Conservation (phyloP, 192 early-diverging fungal species). For the Entophlyctis helioformis region DNA sequence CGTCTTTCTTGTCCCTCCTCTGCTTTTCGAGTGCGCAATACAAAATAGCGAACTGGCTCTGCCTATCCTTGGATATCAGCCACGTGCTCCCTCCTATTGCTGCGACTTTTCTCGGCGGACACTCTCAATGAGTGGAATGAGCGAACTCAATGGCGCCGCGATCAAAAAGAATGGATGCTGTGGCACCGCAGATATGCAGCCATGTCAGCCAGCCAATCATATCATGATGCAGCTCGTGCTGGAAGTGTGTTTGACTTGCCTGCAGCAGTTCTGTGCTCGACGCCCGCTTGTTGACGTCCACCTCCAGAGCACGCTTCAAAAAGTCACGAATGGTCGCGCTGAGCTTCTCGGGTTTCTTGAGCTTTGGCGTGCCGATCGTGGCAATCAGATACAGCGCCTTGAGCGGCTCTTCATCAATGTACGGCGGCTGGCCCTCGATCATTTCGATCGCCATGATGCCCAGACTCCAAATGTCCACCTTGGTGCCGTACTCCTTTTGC, state of each 20-base stretch:
- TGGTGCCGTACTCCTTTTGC: constrained; percentile 30
- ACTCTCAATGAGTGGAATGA: no score
- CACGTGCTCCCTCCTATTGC: no score
- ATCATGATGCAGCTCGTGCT: no score
- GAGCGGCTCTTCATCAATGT: constrained; percentile 72
- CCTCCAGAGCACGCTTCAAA: constrained; percentile 68
- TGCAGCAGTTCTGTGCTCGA: constrained; percentile 55
- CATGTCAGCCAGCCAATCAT: no score
- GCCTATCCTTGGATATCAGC: no score
- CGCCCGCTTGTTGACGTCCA: constrained; percentile 65
- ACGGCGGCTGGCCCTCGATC: constrained; percentile 47
- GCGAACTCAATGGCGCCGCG: no score
- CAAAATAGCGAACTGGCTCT: no score
- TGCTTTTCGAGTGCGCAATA: no score
- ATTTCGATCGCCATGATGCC: constrained; percentile 53
- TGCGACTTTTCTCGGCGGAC: no score
- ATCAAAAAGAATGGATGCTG: no score
- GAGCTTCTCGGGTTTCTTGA: constrained; percentile 65
- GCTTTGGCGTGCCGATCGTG: constrained; percentile 66
- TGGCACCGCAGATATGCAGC: no score
- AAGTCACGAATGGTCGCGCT: constrained; percentile 64
- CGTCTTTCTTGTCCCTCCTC: no score
- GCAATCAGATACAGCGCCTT: constrained; percentile 33
- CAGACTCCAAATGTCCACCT: constrained; percentile 46
- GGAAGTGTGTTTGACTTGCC: constrained; percentile 13